Evolutionary conservation across 768 basidiomycete genomes (phyloP), one percentile per base, ranked within the genome.

Genomic region (Tylopilus sp.): DNA sequence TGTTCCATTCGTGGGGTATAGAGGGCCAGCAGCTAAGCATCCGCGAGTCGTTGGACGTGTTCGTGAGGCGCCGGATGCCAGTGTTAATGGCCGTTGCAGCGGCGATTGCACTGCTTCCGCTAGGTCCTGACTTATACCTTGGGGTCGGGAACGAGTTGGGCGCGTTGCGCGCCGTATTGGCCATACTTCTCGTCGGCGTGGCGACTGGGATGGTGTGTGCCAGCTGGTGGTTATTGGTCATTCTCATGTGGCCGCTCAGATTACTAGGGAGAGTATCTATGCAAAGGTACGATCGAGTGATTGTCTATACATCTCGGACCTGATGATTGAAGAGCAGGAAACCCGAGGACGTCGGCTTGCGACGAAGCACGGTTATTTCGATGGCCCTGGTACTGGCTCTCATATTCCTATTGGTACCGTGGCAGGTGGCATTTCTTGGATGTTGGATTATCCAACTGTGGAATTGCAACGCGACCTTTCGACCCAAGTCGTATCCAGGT

Each of bases 381-480:
- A 79, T 92, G 67, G 57, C 65, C 8, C 45, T 86, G 19, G 78
- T 94, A 30, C 76, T 86, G 46, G 57, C 79, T 16, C 71, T 86
- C n/a, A 84, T 94, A 34, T 79, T 86, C 53, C 57, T 89, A 34
- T 72, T 93, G 48, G 75, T 95, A n/a, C 94, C 94, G 0, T 92
- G 91, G 83, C 94, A 97, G 70, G 88, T 95, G 11, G 92, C 88
- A 6, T 94, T 88, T 70, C 77, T 96, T 22, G 85, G 89, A 19
- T 85, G 85, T 58, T 91, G 90, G 84, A 54, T 85, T n/a, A 82
- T 88, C 46, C 91, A 92, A 54, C 71, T 91, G 41, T 73, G 81
- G 60, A 85, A 82, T 33, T 90, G 87, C 59, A 78, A 78, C 17
- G 71, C 67, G 33, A 48, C 58, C 31, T 37, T 40, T 37, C 52